phyloP scores from a whole-genome alignment of 345 rosid species.

The Turnera subulata region DNA sequence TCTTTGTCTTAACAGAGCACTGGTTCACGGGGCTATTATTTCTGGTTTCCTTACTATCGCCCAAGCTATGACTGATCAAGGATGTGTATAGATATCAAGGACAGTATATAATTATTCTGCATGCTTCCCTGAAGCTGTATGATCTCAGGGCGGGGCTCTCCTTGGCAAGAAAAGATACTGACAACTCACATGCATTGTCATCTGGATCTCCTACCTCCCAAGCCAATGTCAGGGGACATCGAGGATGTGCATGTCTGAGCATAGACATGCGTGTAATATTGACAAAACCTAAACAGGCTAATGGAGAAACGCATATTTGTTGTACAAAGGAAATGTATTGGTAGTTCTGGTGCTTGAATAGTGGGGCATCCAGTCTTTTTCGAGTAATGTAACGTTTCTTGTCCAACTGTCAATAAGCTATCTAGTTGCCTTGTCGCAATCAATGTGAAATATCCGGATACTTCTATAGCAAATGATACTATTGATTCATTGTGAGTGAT shows the following conservation, averaged over 20 bases:
- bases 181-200: too few species aligned
- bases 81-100: constrained; percentile 60
- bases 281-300: constrained; percentile 1
- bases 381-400: too few species aligned
- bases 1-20: constrained; percentile 52
- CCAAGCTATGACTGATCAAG: constrained; percentile 99
- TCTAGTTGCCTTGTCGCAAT: too few species aligned
- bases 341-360: constrained; percentile 19
- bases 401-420: too few species aligned
- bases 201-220: too few species aligned
- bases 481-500: too few species aligned
- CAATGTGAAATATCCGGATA: too few species aligned
- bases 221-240: constrained; percentile 1
- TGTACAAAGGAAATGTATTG: not conserved
- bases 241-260: not conserved
- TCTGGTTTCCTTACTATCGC: constrained; percentile 89
- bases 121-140: not conserved
- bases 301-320: constrained; percentile 5
- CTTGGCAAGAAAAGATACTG: not conserved
- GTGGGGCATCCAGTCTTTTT: not conserved
- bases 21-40: constrained; percentile 82
- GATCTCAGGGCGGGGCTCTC: not conserved
- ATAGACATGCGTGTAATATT: constrained; percentile 18
- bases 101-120: constrained; percentile 9
- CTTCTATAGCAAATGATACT: too few species aligned